phyloP scores from a whole-genome alignment of 192 early-diverging fungal species.

The Backusella tarrabulga region DNA sequence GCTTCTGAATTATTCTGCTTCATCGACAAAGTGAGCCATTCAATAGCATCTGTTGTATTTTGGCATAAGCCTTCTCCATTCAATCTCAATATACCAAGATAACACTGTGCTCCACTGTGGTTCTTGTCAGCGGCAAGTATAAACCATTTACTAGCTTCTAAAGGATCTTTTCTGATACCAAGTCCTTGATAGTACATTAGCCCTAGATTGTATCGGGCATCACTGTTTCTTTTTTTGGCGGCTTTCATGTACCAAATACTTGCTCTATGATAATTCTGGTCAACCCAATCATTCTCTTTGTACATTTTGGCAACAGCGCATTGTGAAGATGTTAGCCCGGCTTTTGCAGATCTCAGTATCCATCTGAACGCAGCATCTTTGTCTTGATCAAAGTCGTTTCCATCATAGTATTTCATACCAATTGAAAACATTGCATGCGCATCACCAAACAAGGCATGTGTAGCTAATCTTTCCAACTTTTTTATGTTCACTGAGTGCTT shows the following conservation, averaged over 20 bases:
- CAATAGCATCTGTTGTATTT: not conserved
- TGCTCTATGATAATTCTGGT: not conserved
- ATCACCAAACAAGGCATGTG: not conserved
- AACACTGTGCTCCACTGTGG: not conserved
- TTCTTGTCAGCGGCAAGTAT: not conserved
- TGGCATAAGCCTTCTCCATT: not conserved
- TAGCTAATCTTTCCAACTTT: not conserved
- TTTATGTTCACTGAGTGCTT: not conserved
- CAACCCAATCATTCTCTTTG: not conserved
- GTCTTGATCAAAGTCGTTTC: not conserved
- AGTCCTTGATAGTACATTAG: slow-evolving; percentile 7
- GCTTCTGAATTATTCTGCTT: not conserved
- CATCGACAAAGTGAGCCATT: not conserved
- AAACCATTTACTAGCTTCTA: not conserved
- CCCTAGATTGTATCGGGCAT: slow-evolving; percentile 25
- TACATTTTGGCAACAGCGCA: not conserved
- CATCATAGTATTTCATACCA: not conserved
- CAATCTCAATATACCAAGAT: not conserved
- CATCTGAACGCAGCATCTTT: not conserved
- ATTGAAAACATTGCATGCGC: not conserved
- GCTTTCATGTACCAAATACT: slow-evolving; percentile 35
- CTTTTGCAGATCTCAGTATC: not conserved
- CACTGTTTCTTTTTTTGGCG: slow-evolving; percentile 11
- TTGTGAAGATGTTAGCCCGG: not conserved
- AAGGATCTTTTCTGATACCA: not conserved